These are phyloP conservation scores for Nemania bipapillata DNA, from an alignment of 2,329 filamentous ascomycete genomes.

Conservation along the genomic window DNA sequence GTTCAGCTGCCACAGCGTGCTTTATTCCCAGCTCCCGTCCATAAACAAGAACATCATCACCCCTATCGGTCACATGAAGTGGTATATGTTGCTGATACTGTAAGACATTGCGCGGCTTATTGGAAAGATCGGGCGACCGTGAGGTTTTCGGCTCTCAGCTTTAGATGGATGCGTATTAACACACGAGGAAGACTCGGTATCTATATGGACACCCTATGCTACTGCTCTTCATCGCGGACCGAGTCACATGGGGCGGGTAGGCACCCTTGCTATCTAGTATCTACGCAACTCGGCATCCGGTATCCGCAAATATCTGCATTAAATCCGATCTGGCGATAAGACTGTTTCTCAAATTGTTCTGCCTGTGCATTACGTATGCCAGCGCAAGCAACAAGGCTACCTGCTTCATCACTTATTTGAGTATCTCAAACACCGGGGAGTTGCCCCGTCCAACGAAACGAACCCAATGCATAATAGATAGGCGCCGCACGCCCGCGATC, in stretches of 20 bases:
- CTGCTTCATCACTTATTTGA: conserved; percentile 23
- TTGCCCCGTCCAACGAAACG: background rate
- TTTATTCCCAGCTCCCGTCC: conserved; percentile 59
- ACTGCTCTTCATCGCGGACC: conserved; percentile 59
- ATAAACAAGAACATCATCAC: too few species aligned
- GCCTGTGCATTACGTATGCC: background rate
- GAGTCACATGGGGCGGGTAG: conserved; percentile 54
- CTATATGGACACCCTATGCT: conserved; percentile 55
- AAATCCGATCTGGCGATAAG: background rate
- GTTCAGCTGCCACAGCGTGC: conserved; percentile 67
- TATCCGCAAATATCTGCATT: background rate
- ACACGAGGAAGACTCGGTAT: conserved; percentile 46
- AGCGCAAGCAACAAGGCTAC: conserved; percentile 5
- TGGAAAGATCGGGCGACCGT: conserved; percentile 54
- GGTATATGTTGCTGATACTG: background rate
- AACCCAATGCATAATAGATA: conserved; percentile 3
- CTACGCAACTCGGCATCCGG: background rate
- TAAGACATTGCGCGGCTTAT: conserved; percentile 57
- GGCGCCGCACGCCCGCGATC: conserved; percentile 5
- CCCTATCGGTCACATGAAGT: too few species aligned
- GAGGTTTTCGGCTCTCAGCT: conserved; percentile 60
- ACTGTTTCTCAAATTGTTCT: background rate
- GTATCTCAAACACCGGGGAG: conserved; percentile 16
- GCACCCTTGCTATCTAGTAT: conserved; percentile 40
- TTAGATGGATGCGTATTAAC: conserved; percentile 63